Percentiles rank a stretch among this genome's conserved stretches.
phyloP scores from a whole-genome alignment of 495 filamentous ascomycete genomes.

The Xylaria nigripes region DNA sequence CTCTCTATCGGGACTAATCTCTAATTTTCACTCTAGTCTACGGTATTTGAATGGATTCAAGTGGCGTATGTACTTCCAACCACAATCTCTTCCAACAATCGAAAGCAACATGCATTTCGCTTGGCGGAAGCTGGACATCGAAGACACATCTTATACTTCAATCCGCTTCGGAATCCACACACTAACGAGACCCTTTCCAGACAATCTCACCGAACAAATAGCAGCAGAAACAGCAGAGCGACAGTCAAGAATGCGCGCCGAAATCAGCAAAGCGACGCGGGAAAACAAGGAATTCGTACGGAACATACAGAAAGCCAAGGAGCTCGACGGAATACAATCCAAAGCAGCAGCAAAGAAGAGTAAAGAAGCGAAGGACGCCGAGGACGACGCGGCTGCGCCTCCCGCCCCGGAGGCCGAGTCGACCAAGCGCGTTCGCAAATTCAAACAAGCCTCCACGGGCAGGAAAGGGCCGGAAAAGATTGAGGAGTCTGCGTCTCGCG shows the following conservation, averaged over 20 bases:
- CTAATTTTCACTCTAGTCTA: constrained; percentile 18
- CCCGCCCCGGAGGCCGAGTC: constrained; percentile 1
- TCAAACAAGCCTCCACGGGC: constrained; percentile 59
- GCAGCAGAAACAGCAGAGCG: constrained; percentile 73
- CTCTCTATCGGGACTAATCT: not conserved
- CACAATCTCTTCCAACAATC: constrained; percentile 24
- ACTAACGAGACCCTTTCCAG: constrained; percentile 9
- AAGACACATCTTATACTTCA: not conserved
- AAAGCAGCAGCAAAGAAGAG: constrained; percentile 55
- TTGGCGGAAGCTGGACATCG: too few relatives aligned
- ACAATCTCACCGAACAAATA: constrained; percentile 58
- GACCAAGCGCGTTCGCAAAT: constrained; percentile 44
- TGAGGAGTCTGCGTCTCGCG: constrained; percentile 62
- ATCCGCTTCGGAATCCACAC: constrained; percentile 27
- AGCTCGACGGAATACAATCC: constrained; percentile 59
- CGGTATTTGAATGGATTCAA: constrained; percentile 77
- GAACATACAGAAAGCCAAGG: constrained; percentile 68
- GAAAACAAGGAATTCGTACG: constrained; percentile 78
- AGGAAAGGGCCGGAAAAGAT: constrained; percentile 42
- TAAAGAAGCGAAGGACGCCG: constrained; percentile 23
- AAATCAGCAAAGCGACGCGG: constrained; percentile 66
- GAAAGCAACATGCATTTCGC: not conserved
- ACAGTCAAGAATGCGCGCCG: constrained; percentile 68
- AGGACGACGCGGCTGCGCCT: not conserved
- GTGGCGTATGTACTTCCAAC: constrained; percentile 44